phyloP scores from a whole-genome alignment of 306 rosid species.

The Dalbergia oliveri region DNA sequence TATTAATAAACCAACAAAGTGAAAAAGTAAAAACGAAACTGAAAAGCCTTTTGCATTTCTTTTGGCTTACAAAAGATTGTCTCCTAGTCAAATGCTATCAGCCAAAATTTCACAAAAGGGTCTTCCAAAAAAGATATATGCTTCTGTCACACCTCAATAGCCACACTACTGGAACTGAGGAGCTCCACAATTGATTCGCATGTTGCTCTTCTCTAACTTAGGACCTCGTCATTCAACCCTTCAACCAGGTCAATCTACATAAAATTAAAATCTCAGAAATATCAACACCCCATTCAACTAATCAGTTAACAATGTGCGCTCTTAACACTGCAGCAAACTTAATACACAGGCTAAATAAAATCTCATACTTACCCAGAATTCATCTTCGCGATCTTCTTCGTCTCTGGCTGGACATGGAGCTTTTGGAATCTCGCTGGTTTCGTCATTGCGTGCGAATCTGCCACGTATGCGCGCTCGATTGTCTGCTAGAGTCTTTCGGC shows the following conservation, averaged over 20 bases:
- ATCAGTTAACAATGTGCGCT: not conserved
- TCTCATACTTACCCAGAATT: constrained; percentile 66
- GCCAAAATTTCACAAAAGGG: constrained; percentile 31
- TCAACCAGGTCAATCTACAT: constrained; percentile 59
- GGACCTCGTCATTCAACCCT: constrained; percentile 54
- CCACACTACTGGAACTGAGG: constrained; percentile 56
- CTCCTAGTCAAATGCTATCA: constrained; percentile 29
- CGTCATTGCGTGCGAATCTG: constrained; percentile 90
- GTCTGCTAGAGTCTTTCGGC: constrained; percentile 93
- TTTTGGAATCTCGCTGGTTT: constrained; percentile 57
- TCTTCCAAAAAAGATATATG: constrained; percentile 17
- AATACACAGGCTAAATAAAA: not conserved
- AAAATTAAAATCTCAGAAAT: not conserved
- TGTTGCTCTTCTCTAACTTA: constrained; percentile 46
- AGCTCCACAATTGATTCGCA: constrained; percentile 40
- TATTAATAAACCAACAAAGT: constrained; percentile 12
- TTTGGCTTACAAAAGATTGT: constrained; percentile 41
- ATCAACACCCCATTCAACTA: not conserved
- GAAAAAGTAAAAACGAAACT: not conserved
- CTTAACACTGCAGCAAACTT: not conserved
- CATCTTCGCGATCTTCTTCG: constrained; percentile 70
- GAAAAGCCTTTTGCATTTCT: constrained; percentile 27
- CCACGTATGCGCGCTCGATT: constrained; percentile 90
- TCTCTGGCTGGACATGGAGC: constrained; percentile 62
- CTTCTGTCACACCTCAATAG: constrained; percentile 45